Conservation (phyloP, 805 yeast genomes). For the Starmera amethionina region DNA sequence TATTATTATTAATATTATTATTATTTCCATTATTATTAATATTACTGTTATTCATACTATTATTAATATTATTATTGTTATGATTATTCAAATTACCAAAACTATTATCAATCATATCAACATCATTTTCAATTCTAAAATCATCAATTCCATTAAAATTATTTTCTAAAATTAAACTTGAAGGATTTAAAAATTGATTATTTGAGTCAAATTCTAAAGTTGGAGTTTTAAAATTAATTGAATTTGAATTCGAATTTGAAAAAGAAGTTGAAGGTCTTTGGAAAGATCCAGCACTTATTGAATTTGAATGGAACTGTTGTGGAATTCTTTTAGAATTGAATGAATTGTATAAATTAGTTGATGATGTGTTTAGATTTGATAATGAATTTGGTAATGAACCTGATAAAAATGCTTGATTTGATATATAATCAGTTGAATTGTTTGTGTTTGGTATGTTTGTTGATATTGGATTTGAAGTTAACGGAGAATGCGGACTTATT, state of each 20-base stretch:
- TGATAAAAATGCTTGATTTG: constrained; percentile 1
- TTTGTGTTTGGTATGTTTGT: neutral
- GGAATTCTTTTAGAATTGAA: constrained; percentile 21
- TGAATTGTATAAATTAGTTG: constrained; percentile 15
- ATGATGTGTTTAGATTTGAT: constrained; percentile 1
- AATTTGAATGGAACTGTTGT: constrained; percentile 11
- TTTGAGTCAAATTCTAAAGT: neutral
- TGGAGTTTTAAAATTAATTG: neutral
- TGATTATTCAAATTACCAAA: constrained; percentile 4
- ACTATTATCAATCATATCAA: constrained; percentile 4
- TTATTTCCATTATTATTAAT: constrained; percentile 3
- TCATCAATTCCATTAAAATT: neutral
- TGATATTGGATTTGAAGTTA: neutral
- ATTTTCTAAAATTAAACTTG: neutral
- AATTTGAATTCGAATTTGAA: too few species aligned
- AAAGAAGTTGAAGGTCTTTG: neutral
- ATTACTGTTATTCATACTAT: neutral
- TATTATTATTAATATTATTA: constrained; percentile 3
- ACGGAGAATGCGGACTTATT: constrained; percentile 6
- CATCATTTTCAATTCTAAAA: neutral
- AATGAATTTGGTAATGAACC: constrained; percentile 12
- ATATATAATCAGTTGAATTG: neutral
- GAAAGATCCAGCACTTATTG: neutral
- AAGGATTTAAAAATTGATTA: neutral
- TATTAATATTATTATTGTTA: neutral